Base-by-base conservation (phyloP, 2,329 filamentous ascomycete genomes). In the Fusarium praegraminearum region DNA sequence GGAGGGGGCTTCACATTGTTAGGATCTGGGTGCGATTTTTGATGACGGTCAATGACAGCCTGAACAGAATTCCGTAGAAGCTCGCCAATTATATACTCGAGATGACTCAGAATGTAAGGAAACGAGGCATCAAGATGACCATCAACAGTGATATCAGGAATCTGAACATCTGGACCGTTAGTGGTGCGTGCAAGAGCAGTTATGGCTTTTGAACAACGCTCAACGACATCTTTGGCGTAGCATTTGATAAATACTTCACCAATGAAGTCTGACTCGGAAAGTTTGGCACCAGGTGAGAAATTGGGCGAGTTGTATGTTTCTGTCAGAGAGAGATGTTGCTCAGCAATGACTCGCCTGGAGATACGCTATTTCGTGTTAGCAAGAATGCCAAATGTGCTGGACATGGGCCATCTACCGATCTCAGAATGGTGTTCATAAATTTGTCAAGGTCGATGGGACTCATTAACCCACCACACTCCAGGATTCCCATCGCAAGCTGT, bases 81-180 rank as follows among this genome's bases (percentile, higher is more conserved):
- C 82, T 99, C 96, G 53, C 96, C 94, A 60, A 99, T 88, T 73
- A 99, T 98, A 80, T 99, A 99, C 81, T 99, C 95, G 53, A 99
- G 87, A 78, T 98, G 96, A 76, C 91, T 96, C 53, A 97, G 87
- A 69, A 99, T 98, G 76, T 98, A 99, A 2, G 97, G 96, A 76
- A 99, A 99, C 33, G 90, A 97, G 7, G 94, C 94, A 32, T 93
- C 89, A 4, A 96, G 85, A 77, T 99, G 94, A 24, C 97, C 96
- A 67, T 91, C 87, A 60, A 99, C 85, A 47, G 87, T 88, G 79
- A 99, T 92, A 68, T 94, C 89, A 7, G 96, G 96, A 3, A 99
- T 86, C 52, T 85, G 83, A 2, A 90, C 86, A 57, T 90, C 85
- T 2, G 90, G 84, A 1, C 92, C 92, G 73, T 97, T 94, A 52